Percentiles rank a stretch among this genome's conserved stretches.
These are phyloP conservation scores for Peniophora sp. DNA, from an alignment of 1,284 basidiomycete species.

Conservation along the genomic window DNA sequence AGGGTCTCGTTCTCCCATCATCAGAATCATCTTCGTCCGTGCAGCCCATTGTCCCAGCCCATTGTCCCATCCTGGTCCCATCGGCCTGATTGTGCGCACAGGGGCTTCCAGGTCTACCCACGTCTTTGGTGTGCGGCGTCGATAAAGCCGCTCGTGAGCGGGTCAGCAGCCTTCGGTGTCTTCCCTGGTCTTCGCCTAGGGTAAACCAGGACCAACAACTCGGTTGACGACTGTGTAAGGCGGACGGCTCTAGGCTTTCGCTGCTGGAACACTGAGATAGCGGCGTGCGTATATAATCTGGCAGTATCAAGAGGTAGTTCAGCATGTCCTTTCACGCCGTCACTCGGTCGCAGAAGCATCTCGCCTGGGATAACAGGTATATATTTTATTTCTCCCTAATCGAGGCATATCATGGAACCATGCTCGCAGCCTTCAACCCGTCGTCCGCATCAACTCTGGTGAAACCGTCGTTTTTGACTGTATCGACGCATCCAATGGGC, in stretches of 20 bases:
- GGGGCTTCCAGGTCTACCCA: too few relatives aligned
- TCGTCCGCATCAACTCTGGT: constrained; percentile 40
- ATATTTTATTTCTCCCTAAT: not conserved
- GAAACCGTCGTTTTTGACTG: constrained; percentile 51
- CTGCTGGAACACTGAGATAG: not conserved
- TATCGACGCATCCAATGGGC: constrained; percentile 54
- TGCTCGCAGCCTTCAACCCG: constrained; percentile 47
- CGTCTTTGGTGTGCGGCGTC: not conserved
- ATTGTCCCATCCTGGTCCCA: too few relatives aligned
- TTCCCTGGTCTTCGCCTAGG: not conserved
- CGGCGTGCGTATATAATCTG: not conserved
- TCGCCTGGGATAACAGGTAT: constrained; percentile 54
- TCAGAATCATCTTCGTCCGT: too few relatives aligned
- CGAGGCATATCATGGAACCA: not conserved
- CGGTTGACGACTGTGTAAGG: not conserved
- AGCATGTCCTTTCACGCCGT: constrained; percentile 48
- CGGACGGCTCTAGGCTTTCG: not conserved
- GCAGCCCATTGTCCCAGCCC: too few relatives aligned
- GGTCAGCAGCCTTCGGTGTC: not conserved
- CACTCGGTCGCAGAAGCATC: constrained; percentile 38
- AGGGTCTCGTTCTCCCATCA: too few relatives aligned
- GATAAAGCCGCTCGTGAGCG: not conserved
- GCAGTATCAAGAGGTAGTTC: not conserved
- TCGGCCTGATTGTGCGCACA: too few relatives aligned
- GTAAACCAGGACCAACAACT: not conserved